Evolutionary conservation across 2,329 filamentous ascomycete species (phyloP).

Genomic region (Claviceps quebecensis): DNA sequence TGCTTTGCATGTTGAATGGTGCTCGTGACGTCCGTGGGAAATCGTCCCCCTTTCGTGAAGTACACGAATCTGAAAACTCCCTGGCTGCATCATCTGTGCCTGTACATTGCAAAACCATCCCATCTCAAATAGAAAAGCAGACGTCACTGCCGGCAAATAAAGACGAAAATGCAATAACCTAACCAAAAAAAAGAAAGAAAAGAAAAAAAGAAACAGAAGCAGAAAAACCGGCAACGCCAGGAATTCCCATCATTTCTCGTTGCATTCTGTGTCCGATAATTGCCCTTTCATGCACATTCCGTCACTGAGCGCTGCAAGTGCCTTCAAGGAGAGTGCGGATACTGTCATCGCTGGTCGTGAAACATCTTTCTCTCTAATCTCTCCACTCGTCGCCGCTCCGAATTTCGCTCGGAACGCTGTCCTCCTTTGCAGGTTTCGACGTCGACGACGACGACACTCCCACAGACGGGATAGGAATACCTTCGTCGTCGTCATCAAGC

Average conservation of each 20-base stretch:
- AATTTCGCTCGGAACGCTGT: slow-evolving; percentile 24
- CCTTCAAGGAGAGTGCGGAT: background rate
- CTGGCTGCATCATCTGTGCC: background rate
- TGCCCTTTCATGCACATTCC: background rate
- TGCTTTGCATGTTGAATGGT: no score
- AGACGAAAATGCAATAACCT: background rate
- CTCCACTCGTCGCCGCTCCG: slow-evolving; percentile 34
- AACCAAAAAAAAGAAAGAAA: background rate
- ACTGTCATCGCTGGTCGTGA: background rate
- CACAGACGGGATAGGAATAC: slow-evolving; percentile 9
- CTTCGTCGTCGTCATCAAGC: slow-evolving; percentile 29
- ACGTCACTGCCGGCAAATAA: background rate
- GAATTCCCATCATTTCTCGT: background rate
- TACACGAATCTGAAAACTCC: no score
- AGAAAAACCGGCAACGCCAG: background rate
- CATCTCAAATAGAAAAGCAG: no score
- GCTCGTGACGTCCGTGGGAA: no score
- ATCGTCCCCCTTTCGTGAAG: no score
- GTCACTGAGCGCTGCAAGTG: background rate
- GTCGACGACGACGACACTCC: slow-evolving; percentile 10
- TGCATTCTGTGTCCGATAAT: background rate
- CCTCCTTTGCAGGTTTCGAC: slow-evolving; percentile 13
- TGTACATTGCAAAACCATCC: background rate
- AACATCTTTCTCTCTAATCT: slow-evolving; percentile 14
- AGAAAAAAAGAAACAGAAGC: background rate